Evolutionary conservation across 345 rosid species (phyloP), one percentile per base, ranked within the genome.

Genomic region (Atalantia buxifolia): DNA sequence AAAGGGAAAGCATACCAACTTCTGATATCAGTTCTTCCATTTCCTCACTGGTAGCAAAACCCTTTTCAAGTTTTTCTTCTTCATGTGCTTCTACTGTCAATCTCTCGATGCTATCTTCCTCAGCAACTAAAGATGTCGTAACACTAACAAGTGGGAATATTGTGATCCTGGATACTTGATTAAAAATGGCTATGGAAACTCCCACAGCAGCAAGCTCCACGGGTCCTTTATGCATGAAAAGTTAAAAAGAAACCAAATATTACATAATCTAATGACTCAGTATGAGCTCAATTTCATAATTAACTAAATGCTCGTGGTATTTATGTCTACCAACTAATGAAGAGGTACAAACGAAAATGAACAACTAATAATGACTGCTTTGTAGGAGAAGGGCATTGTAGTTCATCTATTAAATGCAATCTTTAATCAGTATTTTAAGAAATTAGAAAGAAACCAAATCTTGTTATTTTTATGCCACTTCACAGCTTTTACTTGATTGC

Each of bases 191-290:
- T 69, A 91, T 82, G 3, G 94, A 88, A 56, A 89, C 89, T 74
- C 94, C 94, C 13, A 88, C 93, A 71, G 94, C 90, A 60, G 93
- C 93, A n/a, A 85, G 88, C 82, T 91, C 94, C 57, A 88, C 85
- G 0, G 91, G 76, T 77, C 93, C 94, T 89, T 74, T 69, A 77
- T 30, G 38, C 66, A 57, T 22, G 62, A 66, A 56, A 73, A 14
- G 24, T 55, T 67, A 28, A 69, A 36, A 21, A 31, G 66, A 61
- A 76, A 40, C 53, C 42, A 71, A 35, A 24, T 59, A 55, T 19
- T 66, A 14, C 61, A 22, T 70, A 16, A 36, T 7, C 35, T 59
- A 59, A 1, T 35, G 36, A 5, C 7, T 45, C 9, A 40, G 19
- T 24, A 10, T 2, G 35, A 62, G 66, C 9, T 62, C 19, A 62